phyloP scores from a whole-genome alignment of 179 eudicot genomes.

The Beta corolliflora region DNA sequence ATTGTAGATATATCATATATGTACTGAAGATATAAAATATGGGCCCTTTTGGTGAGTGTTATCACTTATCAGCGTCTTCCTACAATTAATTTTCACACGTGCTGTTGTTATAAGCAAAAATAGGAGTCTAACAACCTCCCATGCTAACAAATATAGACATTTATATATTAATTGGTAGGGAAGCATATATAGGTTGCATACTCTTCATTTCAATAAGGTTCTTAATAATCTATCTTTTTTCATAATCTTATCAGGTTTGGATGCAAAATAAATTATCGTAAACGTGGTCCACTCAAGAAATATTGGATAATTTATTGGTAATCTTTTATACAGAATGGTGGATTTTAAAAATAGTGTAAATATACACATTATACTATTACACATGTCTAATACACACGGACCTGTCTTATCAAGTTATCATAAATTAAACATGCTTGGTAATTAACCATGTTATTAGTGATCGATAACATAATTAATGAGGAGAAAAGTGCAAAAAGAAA shows the following conservation, averaged over 20 bases:
- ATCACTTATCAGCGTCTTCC: not conserved
- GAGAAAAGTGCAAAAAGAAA: not conserved
- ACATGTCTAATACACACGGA: too few relatives aligned
- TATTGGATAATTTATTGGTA: not conserved
- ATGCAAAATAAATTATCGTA: not conserved
- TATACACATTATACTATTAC: not conserved
- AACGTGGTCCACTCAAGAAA: too few relatives aligned
- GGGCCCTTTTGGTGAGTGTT: not conserved
- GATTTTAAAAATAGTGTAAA: not conserved
- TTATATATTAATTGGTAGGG: too few relatives aligned
- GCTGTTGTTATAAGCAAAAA: not conserved
- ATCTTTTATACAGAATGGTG: not conserved
- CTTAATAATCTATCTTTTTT: not conserved
- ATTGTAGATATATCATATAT: too few relatives aligned
- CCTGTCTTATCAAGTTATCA: too few relatives aligned
- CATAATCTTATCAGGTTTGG: too few relatives aligned
- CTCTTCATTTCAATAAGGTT: not conserved
- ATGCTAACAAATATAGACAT: not conserved
- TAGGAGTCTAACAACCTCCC: too few relatives aligned
- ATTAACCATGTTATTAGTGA: too few relatives aligned
- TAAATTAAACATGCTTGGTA: too few relatives aligned
- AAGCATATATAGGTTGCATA: not conserved
- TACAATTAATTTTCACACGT: not conserved
- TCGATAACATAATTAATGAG: not conserved
- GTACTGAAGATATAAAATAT: not conserved